Evolutionary conservation across 2,329 filamentous ascomycete genomes (phyloP), one percentile per base, ranked within the genome.

Genomic region (Hortaea werneckii): DNA sequence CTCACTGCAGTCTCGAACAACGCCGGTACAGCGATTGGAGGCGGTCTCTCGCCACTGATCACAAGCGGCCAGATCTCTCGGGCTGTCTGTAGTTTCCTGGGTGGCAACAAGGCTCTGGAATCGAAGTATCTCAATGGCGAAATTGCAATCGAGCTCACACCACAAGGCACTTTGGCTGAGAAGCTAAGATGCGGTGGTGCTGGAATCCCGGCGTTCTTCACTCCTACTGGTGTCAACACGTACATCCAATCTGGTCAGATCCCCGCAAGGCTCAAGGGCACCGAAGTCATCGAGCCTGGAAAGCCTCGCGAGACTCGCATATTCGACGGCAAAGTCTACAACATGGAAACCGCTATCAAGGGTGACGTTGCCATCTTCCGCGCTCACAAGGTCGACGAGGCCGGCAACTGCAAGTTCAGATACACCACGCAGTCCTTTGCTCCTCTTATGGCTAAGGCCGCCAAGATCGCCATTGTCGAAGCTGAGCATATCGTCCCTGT

Each of bases 361-460:
- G 89, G 86, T 43, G 89, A 95, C 68, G 92, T 94, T 58, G 89
- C 89, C 43, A 90, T 95, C 60, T 82, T 95, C 58, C 94, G 94
- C 69, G 89, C 89, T 7, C 90, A 84, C 76, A 92, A 89, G 70
- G 89, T 89, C 50, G 89, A 95, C 68, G 85, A 85, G 65, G 78
- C 94, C 30, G 89, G 89, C 41, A 95, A 95, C 74, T 87, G 85
- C 66, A 83, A 86, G 35, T 92, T 94, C 70, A 74, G 84, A 53
- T 82, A 85, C 64, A 83, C 84, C 0, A 87, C 83, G 29, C 85
- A 85, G 62, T 80, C 82, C 0, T 88, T 87, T 52, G 83, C 80
- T 1, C 76, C 79, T 5, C 75, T 86, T 51, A 87, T 88, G 83
- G 87, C 84, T 49, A 89, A 90, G 67, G 86, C 86, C 0, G 87